These are phyloP conservation scores for Xylaria multiplex DNA, from an alignment of 2,329 filamentous ascomycete genomes.

Conservation along the genomic window DNA sequence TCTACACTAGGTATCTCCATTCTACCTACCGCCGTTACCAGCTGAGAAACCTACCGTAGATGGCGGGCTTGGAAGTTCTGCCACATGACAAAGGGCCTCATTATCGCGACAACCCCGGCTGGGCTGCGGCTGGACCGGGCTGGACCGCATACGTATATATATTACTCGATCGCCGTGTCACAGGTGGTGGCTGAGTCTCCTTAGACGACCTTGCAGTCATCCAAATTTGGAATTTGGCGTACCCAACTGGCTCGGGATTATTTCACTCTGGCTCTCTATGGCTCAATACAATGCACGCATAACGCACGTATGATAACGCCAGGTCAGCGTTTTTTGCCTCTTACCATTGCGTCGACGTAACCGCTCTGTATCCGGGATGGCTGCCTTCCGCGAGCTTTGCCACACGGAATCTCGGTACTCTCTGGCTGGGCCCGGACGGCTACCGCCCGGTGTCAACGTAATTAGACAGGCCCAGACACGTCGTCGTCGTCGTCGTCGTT, in stretches of 20 bases:
- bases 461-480: background rate
- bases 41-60: too few species aligned
- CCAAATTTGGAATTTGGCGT: conserved; percentile 26
- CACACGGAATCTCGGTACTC: background rate
- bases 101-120: too few species aligned
- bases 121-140: too few species aligned
- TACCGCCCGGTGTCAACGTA: background rate
- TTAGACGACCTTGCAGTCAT: background rate
- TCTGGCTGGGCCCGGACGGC: background rate
- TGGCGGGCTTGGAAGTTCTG: background rate
- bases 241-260: background rate
- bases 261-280: background rate
- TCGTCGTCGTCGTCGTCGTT: background rate
- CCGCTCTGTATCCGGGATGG: background rate
- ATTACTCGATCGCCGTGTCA: background rate
- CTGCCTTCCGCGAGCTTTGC: conserved; percentile 9
- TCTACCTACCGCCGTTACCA: too few species aligned
- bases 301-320: background rate
- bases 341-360: background rate
- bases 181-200: conserved; percentile 22
- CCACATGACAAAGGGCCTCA: conserved; percentile 1
- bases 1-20: too few species aligned
- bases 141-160: too few species aligned
- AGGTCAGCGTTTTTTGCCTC: background rate
- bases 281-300: background rate